Conservation (phyloP, 441 rosid species). For the Gossypium davidsonii region DNA sequence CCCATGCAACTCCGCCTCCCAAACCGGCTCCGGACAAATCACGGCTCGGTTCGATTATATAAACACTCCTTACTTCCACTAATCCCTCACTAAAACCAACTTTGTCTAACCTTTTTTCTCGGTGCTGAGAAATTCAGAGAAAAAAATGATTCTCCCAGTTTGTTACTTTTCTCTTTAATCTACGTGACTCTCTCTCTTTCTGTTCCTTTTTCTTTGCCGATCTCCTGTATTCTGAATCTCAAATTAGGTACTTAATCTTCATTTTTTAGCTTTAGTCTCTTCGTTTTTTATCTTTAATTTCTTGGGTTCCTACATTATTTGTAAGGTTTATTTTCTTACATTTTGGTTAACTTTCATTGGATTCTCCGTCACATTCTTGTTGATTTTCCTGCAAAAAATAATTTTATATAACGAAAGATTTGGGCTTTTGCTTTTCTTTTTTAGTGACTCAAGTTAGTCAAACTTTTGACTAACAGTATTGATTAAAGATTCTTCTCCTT, state of each 20-base stretch:
- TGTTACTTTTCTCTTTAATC: neutral
- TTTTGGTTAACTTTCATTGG: neutral
- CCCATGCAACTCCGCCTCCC: neutral
- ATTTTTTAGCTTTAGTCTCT: neutral
- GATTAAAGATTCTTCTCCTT: neutral
- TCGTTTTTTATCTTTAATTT: neutral
- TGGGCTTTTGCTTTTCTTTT: neutral
- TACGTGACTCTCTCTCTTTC: neutral
- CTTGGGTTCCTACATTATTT: neutral
- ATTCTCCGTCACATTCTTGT: neutral
- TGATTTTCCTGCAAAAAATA: neutral
- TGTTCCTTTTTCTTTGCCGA: neutral
- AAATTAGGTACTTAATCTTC: conserved; percentile 1
- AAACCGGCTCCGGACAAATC: neutral
- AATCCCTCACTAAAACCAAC: neutral
- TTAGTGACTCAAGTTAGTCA: neutral
- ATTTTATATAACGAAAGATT: neutral
- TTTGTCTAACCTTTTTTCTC: neutral
- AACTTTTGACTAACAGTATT: neutral
- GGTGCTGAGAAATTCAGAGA: neutral
- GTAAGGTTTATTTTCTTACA: neutral
- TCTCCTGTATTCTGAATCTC: conserved; percentile 10
- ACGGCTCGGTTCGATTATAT: conserved; percentile 3
- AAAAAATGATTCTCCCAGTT: neutral
- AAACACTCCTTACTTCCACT: neutral